A percentile compares a stretch with the other conserved stretches of the same genome.
phyloP scores from a whole-genome alignment of 441 rosid species.

The Euphorbia corollata region DNA sequence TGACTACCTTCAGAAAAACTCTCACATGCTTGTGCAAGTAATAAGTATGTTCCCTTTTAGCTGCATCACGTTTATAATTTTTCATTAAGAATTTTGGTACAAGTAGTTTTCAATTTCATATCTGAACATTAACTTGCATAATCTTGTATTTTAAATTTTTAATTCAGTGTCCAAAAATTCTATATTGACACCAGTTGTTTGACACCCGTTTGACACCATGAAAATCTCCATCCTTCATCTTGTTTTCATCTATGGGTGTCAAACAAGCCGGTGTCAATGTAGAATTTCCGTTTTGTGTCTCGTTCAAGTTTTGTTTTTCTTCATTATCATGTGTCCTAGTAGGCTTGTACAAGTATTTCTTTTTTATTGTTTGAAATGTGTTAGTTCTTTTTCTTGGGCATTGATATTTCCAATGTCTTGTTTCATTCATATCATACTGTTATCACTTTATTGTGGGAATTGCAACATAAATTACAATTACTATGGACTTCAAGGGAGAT shows the following conservation, averaged over 20 bases:
- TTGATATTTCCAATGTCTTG: not conserved
- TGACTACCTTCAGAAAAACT: conserved; percentile 39
- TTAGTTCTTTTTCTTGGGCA: conserved; percentile 1
- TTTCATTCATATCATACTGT: not conserved
- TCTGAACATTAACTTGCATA: conserved; percentile 2
- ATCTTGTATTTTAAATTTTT: not conserved
- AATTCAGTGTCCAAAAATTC: too few relatives aligned
- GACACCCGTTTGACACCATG: too few relatives aligned
- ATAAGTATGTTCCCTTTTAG: conserved; percentile 34
- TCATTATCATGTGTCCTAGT: not conserved
- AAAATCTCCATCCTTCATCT: too few relatives aligned
- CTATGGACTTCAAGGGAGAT: not conserved
- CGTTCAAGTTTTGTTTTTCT: not conserved
- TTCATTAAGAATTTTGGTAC: not conserved
- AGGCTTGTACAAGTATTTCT: not conserved
- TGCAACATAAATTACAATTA: not conserved
- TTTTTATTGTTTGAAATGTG: not conserved
- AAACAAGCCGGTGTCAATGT: too few relatives aligned
- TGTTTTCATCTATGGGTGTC: too few relatives aligned
- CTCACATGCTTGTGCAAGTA: conserved; percentile 47
- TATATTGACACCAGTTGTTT: too few relatives aligned
- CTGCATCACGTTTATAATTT: not conserved
- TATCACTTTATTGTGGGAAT: not conserved
- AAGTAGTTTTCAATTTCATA: not conserved
- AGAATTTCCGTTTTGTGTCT: too few relatives aligned